Conservation (phyloP, 176 grass and related monocot species). For the Triticum urartu region DNA sequence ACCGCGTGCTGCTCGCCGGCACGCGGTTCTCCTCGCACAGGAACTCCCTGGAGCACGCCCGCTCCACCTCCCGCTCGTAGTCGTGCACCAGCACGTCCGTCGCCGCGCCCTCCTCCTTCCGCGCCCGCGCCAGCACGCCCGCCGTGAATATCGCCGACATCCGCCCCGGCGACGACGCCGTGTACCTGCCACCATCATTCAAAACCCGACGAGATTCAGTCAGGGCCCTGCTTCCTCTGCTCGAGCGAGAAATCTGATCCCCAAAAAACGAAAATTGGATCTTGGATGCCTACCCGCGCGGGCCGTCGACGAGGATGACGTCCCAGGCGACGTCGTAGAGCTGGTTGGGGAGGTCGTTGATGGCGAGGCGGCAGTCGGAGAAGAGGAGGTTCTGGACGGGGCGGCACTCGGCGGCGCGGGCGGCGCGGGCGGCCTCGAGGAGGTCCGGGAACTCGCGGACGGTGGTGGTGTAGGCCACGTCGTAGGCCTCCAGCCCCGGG, state of each 20-base stretch:
- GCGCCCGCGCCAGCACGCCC: slow-evolving; percentile 66
- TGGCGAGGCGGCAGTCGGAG: slow-evolving; percentile 91
- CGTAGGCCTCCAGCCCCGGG: slow-evolving; percentile 88
- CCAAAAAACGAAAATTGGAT: background rate
- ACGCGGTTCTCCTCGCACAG: slow-evolving; percentile 75
- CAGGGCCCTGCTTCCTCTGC: too few species aligned
- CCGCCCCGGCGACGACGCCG: slow-evolving; percentile 65
- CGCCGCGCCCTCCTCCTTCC: slow-evolving; percentile 17
- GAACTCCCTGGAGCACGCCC: slow-evolving; percentile 73
- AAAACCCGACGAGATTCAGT: background rate
- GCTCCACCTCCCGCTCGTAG: slow-evolving; percentile 82
- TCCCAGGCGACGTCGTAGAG: slow-evolving; percentile 92
- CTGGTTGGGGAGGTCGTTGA: slow-evolving; percentile 93
- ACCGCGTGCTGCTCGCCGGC: slow-evolving; percentile 34
- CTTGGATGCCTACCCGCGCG: slow-evolving; percentile 44
- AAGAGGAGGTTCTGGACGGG: slow-evolving; percentile 93
- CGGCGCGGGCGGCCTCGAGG: slow-evolving; percentile 47
- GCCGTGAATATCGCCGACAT: slow-evolving; percentile 94
- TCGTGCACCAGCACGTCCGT: slow-evolving; percentile 93
- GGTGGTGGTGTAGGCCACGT: slow-evolving; percentile 83
- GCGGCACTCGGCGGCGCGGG: slow-evolving; percentile 60
- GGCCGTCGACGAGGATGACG: slow-evolving; percentile 92
- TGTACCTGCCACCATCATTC: slow-evolving; percentile 32
- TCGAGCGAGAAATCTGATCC: background rate
- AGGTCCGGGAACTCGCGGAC: slow-evolving; percentile 78